Base-by-base conservation (phyloP, 805 yeast genomes). In the Yarrowia sp. region DNA sequence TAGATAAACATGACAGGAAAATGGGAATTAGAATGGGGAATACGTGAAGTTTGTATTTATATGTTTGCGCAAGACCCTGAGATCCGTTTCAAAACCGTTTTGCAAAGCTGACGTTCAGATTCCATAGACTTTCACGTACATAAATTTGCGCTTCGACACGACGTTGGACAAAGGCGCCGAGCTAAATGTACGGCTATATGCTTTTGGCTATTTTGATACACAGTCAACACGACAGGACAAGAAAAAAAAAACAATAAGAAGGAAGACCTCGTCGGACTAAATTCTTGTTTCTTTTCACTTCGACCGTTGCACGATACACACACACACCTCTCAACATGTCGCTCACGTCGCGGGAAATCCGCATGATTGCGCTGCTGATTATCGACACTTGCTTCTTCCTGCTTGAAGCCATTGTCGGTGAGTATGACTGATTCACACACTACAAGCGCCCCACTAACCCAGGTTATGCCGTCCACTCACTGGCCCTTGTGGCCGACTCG, bases 401-500 rank as follows among this genome's bases (percentile, higher is more conserved):
- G 39, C 71, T 93, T 67, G 99, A 93, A 75, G 86, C 92, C 62
- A 84, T 86, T 64, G 84, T 90, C 41, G 60, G 60, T 97, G 97
- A 71, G 57, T 18, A 70, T 14, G 4, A 9, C 28, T 18, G 38
- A 47, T 3, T 8, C 38, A 15, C 28, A 28, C 31, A 14, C 22
- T 31, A 45, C 7, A n/a, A 11, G 3, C 9, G n/a, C 28, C 18
- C 31, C 50, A 33, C 28, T 35, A 11, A 65, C 67, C 14, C 44
- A 53, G 80, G 81, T 17, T 95, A 92, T 75, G 83, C 93, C 31
- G 97, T 93, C 32, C 96, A 95, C 75, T 93, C 98, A 1, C 81
- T 93, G 72, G 98, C 99, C 0, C 82, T 93, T 64, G 87, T 93
- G 65, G 99, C 98, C 1, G 99, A 93, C 74, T 88, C 98, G 1